Evolutionary conservation across 1,139 yeast species (phyloP).

Genomic region (Scheffersomyces segobiensis): DNA sequence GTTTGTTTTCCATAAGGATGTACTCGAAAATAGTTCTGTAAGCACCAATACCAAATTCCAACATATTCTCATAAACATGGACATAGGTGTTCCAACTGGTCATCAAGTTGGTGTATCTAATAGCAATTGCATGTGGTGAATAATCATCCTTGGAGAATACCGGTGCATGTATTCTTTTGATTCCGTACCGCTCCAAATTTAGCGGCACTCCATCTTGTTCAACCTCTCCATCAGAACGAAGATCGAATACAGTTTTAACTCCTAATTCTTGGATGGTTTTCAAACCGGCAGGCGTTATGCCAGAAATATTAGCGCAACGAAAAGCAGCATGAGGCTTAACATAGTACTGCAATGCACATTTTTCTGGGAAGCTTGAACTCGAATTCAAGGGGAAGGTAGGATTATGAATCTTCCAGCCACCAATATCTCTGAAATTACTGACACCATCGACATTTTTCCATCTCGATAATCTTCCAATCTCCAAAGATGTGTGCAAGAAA

Average conservation of each 20-base stretch:
- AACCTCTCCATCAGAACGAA: conserved; percentile 66
- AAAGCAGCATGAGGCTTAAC: conserved; percentile 59
- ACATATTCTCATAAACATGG: conserved; percentile 61
- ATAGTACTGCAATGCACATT: conserved; percentile 21
- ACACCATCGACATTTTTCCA: conserved; percentile 71
- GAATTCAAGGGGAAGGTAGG: conserved; percentile 25
- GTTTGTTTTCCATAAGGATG: conserved; percentile 54
- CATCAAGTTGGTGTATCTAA: conserved; percentile 55
- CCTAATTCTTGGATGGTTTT: conserved; percentile 43
- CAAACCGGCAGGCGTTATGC: conserved; percentile 50
- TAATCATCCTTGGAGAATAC: conserved; percentile 57
- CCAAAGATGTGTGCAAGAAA: conserved; percentile 40
- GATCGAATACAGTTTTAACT: conserved; percentile 62
- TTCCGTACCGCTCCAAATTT: conserved; percentile 38
- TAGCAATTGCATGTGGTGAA: conserved; percentile 67
- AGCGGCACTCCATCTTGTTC: conserved; percentile 48
- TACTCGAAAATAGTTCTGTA: conserved; percentile 51
- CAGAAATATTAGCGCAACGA: conserved; percentile 64
- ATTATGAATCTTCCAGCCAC: conserved; percentile 61
- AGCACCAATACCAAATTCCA: conserved; percentile 47
- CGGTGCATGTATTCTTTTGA: conserved; percentile 59
- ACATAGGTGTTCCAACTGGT: conserved; percentile 67
- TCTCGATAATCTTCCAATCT: conserved; percentile 45
- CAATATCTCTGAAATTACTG: conserved; percentile 74
- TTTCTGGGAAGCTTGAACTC: conserved; percentile 2